Evolutionary conservation across 257 asterid genomes (phyloP), one percentile per base, ranked within the genome.

Genomic region (Anisodus tanguticus): DNA sequence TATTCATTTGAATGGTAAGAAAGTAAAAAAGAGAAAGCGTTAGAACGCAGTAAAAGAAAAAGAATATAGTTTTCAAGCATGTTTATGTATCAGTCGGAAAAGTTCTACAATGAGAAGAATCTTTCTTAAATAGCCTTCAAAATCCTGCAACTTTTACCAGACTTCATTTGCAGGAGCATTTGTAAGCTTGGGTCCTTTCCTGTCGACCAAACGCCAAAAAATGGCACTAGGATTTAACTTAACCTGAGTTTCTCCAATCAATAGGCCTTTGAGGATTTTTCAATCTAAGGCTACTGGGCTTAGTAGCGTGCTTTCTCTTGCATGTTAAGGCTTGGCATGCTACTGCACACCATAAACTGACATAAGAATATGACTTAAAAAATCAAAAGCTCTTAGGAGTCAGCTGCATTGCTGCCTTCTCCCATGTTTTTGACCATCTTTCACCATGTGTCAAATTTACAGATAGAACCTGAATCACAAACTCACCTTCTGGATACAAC

Each of bases 381-480:
- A 51, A 26, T 51, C 63, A 76, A 6, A 51, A 76, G 45, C 81
- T 51, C 81, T 51, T 76, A 76, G 45, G 81, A 22, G 12, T 11
- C 81, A 6, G 63, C 81, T 76, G 15, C 63, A 6, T 76, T 51
- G 45, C 63, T 22, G 2, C 53, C 43, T 1, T 72, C n/a, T 76
- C 81, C 81, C 81, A 51, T 76, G 59, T 26, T 49, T 47, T n/a
- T 67, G 19, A 12, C 70, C 74, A 70, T 60, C 66, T 63, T 68
- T 83, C 45, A 72, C 79, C 85, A 26, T 76, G 63, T 51, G 49
- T 64, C 39, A 15, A 51, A 17, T 84, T 85, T 83, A 86, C 94
- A 96, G 99, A 96, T 96, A 67, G 99, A 96, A 86, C 99, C 99
- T 15, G 96, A 92, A 90, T 92, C 98, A 83, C 99, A 97, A 90